These are phyloP conservation scores for Phytophthora syringae DNA, from an alignment of 352 stramenopile genomes.

Conservation along the genomic window DNA sequence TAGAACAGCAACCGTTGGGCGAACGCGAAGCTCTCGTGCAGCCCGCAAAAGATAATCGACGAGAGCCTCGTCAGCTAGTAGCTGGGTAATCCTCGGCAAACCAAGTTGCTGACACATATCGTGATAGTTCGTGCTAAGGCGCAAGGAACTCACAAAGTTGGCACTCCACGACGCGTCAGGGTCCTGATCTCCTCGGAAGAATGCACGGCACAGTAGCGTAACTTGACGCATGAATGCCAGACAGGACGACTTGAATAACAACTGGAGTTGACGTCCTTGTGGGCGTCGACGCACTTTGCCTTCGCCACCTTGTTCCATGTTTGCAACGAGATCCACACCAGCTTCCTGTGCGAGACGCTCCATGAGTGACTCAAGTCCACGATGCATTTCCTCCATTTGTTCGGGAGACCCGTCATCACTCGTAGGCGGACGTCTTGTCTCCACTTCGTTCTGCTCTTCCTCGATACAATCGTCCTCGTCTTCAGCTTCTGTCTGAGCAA, in stretches of 20 bases:
- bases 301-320: slow-evolving; percentile 10
- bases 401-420: slow-evolving; percentile 29
- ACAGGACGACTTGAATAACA: slow-evolving; percentile 80
- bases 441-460: slow-evolving; percentile 29
- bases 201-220: slow-evolving; percentile 73
- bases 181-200: slow-evolving; percentile 82
- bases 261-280: slow-evolving; percentile 60
- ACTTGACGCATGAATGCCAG: slow-evolving; percentile 81
- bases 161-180: slow-evolving; percentile 77
- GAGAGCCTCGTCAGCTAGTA: slow-evolving; percentile 56
- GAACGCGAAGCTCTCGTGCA: slow-evolving; percentile 54
- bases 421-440: slow-evolving; percentile 1
- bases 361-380: slow-evolving; percentile 62
- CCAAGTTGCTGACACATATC: slow-evolving; percentile 81
- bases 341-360: slow-evolving; percentile 46
- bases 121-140: slow-evolving; percentile 76
- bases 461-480: slow-evolving; percentile 59
- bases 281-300: slow-evolving; percentile 9
- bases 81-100: slow-evolving; percentile 60
- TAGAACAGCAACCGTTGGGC: slow-evolving; percentile 53
- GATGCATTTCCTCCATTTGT: slow-evolving; percentile 52
- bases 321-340: slow-evolving; percentile 44
- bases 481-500: slow-evolving; percentile 59
- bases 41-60: slow-evolving; percentile 64
- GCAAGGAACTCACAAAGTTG: slow-evolving; percentile 82